A percentile compares a stretch with the other conserved stretches of the same genome.
phyloP scores from a whole-genome alignment of 2,329 filamentous ascomycete species.

The Lizonia empirigonia region DNA sequence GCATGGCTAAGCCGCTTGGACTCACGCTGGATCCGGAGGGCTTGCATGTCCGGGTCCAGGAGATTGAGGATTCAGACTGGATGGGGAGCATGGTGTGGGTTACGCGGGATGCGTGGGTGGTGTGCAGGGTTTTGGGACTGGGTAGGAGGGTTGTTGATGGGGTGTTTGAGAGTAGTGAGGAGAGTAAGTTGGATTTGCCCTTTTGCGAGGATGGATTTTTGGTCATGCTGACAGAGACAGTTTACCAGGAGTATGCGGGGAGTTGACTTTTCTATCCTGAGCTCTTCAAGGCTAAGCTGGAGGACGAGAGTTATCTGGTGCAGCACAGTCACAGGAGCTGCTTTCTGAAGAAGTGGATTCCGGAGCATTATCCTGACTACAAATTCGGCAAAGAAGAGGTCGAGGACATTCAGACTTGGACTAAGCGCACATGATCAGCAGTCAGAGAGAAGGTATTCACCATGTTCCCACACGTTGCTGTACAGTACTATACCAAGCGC shows the following conservation, averaged over 20 bases:
- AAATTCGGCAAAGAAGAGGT: neutral
- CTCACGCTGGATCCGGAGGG: slow-evolving; percentile 33
- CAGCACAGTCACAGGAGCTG: slow-evolving; percentile 27
- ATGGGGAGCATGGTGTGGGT: slow-evolving; percentile 31
- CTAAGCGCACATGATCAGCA: slow-evolving; percentile 17
- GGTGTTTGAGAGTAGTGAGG: slow-evolving; percentile 23
- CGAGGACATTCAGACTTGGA: slow-evolving; percentile 25
- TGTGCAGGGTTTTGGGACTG: slow-evolving; percentile 26
- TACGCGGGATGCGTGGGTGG: slow-evolving; percentile 26
- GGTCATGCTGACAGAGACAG: slow-evolving; percentile 16
- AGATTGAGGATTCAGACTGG: slow-evolving; percentile 30
- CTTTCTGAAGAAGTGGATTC: slow-evolving; percentile 34
- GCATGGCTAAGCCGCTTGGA: slow-evolving; percentile 35
- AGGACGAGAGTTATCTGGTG: slow-evolving; percentile 25
- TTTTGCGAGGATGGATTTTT: too few species aligned
- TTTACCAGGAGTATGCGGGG: slow-evolving; percentile 28
- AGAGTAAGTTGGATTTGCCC: slow-evolving; percentile 25
- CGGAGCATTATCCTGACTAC: slow-evolving; percentile 24
- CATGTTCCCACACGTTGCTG: slow-evolving; percentile 23
- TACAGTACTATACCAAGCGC: slow-evolving; percentile 29
- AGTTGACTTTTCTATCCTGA: slow-evolving; percentile 35
- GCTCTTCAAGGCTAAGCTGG: slow-evolving; percentile 28
- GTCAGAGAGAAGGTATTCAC: slow-evolving; percentile 33
- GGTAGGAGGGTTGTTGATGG: slow-evolving; percentile 25
- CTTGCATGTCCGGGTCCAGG: slow-evolving; percentile 31